Evolutionary conservation across 164 flowering plant species (phyloP).

Genomic region (Paratinospora sagittata): DNA sequence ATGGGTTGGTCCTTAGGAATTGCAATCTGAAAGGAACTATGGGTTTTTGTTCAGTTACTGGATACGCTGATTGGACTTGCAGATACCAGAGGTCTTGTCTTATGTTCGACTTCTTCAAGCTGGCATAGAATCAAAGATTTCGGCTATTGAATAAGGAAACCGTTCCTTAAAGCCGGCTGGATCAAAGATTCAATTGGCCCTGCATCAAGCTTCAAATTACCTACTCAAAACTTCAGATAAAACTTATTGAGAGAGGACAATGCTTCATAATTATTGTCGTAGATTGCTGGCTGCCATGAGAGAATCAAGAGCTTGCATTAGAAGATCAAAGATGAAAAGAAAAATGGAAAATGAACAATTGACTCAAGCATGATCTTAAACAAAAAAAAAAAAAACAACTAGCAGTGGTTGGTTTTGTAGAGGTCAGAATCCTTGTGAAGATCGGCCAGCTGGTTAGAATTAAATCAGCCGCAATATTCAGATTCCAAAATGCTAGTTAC

Average conservation of each 20-base stretch:
- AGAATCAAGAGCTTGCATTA: no score
- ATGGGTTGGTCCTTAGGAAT: no score
- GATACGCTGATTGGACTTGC: no score
- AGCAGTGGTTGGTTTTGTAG: background rate
- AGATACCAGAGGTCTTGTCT: no score
- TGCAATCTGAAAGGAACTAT: no score
- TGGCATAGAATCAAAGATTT: no score
- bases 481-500: background rate
- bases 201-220: no score
- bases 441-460: background rate
- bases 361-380: background rate
- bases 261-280: background rate
- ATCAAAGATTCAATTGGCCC: no score
- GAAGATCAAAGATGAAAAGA: background rate
- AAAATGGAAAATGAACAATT: background rate
- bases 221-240: background rate
- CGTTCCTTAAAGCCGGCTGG: no score
- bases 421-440: background rate
- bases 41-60: no score
- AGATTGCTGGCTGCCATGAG: background rate
- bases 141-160: no score
- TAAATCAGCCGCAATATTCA: background rate
- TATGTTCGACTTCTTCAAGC: no score
- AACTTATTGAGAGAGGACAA: background rate
- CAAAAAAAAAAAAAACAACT: background rate